Evolutionary conservation across 2,329 filamentous ascomycete species (phyloP).

Genomic region (Venturia asperata): DNA sequence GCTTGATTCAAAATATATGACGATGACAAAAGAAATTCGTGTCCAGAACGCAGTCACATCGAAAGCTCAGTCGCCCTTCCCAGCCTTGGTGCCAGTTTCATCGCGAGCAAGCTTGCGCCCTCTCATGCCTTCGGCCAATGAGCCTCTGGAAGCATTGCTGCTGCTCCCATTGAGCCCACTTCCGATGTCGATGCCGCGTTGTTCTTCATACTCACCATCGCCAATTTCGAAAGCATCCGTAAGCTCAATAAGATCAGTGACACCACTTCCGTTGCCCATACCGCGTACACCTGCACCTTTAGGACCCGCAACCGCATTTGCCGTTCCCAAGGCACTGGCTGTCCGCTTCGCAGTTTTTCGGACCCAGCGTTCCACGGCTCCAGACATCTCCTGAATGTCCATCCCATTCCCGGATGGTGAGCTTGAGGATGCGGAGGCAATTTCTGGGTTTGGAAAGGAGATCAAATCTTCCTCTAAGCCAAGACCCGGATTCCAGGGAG

Average conservation of each 20-base stretch:
- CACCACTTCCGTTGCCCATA: conserved; percentile 36
- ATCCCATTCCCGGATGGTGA: conserved; percentile 30
- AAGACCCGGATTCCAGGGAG: conserved; percentile 34
- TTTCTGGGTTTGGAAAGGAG: conserved; percentile 10
- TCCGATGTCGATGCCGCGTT: conserved; percentile 3
- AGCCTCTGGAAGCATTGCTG: background rate
- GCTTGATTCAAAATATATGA: background rate
- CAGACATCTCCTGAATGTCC: conserved; percentile 72
- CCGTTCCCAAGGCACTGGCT: conserved; percentile 30
- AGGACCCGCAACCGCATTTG: conserved; percentile 23
- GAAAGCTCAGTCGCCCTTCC: conserved; percentile 16
- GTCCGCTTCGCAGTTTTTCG: conserved; percentile 68
- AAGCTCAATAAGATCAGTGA: conserved; percentile 65
- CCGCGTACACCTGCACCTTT: conserved; percentile 14
- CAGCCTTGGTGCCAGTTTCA: conserved; percentile 5
- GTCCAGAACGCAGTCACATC: background rate
- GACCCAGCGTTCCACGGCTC: conserved; percentile 84
- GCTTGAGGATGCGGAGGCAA: conserved; percentile 11
- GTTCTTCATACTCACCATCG: conserved; percentile 26
- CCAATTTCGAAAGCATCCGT: conserved; percentile 49
- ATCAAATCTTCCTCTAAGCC: conserved; percentile 17
- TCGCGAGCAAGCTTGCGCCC: conserved; percentile 14
- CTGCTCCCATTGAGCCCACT: background rate
- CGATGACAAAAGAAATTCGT: background rate
- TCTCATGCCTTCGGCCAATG: conserved; percentile 4